Conservation (phyloP, 1,139 yeast species). For the Scheffersomyces cryptocercus region DNA sequence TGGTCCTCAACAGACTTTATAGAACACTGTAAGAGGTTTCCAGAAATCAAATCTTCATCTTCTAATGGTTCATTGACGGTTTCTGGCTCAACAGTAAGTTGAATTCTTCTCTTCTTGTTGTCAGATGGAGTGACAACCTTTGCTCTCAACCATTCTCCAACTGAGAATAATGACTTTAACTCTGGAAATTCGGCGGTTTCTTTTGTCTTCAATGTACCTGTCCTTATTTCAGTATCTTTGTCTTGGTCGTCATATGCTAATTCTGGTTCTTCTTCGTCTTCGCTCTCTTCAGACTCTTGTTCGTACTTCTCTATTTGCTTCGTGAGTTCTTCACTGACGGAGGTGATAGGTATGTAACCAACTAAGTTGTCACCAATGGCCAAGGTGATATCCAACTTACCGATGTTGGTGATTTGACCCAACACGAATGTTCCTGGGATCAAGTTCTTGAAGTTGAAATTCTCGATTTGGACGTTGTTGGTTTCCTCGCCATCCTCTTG, state of each 20-base stretch:
- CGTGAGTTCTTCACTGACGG: slow-evolving; percentile 67
- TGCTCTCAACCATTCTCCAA: slow-evolving; percentile 90
- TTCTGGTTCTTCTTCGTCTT: slow-evolving; percentile 46
- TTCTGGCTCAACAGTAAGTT: slow-evolving; percentile 74
- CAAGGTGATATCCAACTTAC: slow-evolving; percentile 63
- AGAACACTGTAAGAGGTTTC: slow-evolving; percentile 72
- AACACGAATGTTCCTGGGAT: slow-evolving; percentile 71
- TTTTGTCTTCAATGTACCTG: slow-evolving; percentile 27
- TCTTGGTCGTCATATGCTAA: slow-evolving; percentile 34
- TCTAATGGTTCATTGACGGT: slow-evolving; percentile 63
- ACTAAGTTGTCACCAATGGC: slow-evolving; percentile 80
- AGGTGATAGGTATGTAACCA: slow-evolving; percentile 79
- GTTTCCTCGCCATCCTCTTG: slow-evolving; percentile 24
- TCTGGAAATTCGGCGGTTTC: slow-evolving; percentile 51
- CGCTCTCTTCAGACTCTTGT: slow-evolving; percentile 40
- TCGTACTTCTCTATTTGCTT: slow-evolving; percentile 54
- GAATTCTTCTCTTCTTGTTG: slow-evolving; percentile 55
- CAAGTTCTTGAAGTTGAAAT: slow-evolving; percentile 59
- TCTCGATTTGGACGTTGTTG: slow-evolving; percentile 50
- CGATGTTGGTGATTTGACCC: slow-evolving; percentile 70
- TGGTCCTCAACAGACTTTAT: slow-evolving; percentile 86
- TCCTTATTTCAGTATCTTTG: slow-evolving; percentile 28
- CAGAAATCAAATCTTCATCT: slow-evolving; percentile 63
- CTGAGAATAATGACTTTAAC: slow-evolving; percentile 52
- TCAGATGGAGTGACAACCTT: slow-evolving; percentile 52